Conservation (phyloP, 2,329 filamentous ascomycete species). For the Samsoniella hepiali region DNA sequence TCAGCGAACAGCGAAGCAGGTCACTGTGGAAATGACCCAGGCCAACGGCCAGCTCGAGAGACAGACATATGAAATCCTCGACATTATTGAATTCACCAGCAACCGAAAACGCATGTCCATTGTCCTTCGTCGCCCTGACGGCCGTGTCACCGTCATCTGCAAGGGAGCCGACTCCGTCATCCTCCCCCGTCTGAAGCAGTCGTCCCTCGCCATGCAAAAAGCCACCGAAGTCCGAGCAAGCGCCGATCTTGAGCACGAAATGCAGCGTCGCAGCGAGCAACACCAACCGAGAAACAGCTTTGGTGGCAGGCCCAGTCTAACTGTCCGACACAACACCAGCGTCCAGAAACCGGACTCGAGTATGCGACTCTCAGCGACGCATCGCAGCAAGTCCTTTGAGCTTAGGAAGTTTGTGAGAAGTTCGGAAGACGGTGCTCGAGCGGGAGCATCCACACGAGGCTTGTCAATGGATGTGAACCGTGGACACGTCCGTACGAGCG, state of each 20-base stretch:
- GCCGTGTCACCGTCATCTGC: conserved; percentile 77
- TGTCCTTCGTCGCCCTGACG: conserved; percentile 79
- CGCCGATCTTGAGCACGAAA: conserved; percentile 55
- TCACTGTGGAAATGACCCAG: conserved; percentile 50
- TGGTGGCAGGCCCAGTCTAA: conserved; percentile 52
- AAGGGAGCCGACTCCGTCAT: conserved; percentile 88
- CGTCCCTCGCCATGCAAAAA: conserved; percentile 72
- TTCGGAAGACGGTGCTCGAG: conserved; percentile 39
- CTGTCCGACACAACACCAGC: conserved; percentile 44
- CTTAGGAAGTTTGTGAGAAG: conserved; percentile 36
- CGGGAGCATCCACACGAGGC: conserved; percentile 39
- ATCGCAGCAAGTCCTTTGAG: conserved; percentile 46
- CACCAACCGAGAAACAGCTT: conserved; percentile 53
- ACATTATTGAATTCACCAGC: conserved; percentile 89
- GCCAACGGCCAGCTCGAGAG: conserved; percentile 40
- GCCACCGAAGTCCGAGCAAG: conserved; percentile 63
- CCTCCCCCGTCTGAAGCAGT: conserved; percentile 71
- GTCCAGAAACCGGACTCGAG: conserved; percentile 26
- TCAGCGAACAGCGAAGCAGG: conserved; percentile 67
- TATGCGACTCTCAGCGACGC: conserved; percentile 23
- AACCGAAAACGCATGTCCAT: conserved; percentile 89
- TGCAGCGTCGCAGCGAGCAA: conserved; percentile 54
- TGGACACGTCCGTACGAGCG: conserved; percentile 29
- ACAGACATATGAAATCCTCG: conserved; percentile 74
- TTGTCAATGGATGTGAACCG: conserved; percentile 45